Base-by-base conservation (phyloP, 495 filamentous ascomycete genomes). In the Tuber brumale region DNA sequence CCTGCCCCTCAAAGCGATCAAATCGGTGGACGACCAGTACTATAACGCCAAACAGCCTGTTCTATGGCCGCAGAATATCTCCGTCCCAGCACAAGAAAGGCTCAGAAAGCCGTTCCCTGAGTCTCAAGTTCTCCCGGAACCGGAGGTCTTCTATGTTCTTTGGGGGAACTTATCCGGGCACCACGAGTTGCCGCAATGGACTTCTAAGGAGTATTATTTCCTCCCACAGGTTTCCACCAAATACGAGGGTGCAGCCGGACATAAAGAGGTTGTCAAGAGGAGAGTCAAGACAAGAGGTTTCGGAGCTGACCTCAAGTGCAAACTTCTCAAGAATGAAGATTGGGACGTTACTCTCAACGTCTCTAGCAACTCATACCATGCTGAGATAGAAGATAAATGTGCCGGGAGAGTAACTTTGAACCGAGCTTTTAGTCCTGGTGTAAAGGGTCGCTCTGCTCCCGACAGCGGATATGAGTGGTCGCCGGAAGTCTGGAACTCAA, bases 101-200 rank as follows among this genome's bases (percentile, higher is more conserved):
- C n/a, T 61, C n/a, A 3, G 12, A 16, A 31, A 3, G 0, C 12
- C 51, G 5, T 31, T 31, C 51, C n/a, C 10, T 2, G 12, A 31
- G 12, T 31, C 14, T 9, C 10, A 31, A 31, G 7, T 61, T 61
- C n/a, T 1, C 51, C n/a, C n/a, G 12, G n/a, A 61, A 61, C 51
- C 51, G 27, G 51, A 31, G n/a, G n/a, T 1, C 51, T 16, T 16
- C n/a, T 73, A 80, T 79, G 72, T 80, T 83, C n/a, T 84, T 80
- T 27, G 83, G 82, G 46, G 76, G 81, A 19, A 76, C 79, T 0
- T 80, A 75, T 72, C 81, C 2, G 46, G 76, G 1, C 8, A 69
- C 18, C 6, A 48, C 37, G 6, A 16, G 1, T 31, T n/a, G 0
- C 45, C 69, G 12, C 45, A 31, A 6, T 77, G 72, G 72, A 75